Evolutionary conservation across 2,329 filamentous ascomycete species (phyloP), one percentile per base, ranked within the genome.

Genomic region (Aspergillus udagawae): DNA sequence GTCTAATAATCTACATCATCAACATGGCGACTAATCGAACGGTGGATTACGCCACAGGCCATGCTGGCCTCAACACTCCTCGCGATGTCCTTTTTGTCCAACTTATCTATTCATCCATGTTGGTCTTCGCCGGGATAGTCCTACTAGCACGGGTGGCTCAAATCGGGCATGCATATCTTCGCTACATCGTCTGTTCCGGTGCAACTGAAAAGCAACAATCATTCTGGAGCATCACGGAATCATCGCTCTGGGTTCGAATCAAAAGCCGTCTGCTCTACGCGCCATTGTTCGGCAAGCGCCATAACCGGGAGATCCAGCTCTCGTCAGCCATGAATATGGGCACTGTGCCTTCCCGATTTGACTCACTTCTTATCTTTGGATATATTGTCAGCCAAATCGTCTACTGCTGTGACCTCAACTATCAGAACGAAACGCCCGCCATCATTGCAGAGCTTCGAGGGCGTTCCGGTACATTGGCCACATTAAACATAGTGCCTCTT

Each of bases 401-500:
- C 8, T 96, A 94, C 76, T 92, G 89, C 70, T 55, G 67, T 42
- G 65, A 75, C 23, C 68, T 81, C 49, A 72, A 78, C 58, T 80
- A 80, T 59, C 59, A 60, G 51, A 76, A 77, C 48, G 67, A 76
- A 25, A 75, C 73, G 53, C 70, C 73, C 49, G 82, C 87, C 3
- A 80, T 95, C 28, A 79, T 90, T 35, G 92, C 92, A 25, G 89
- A 96, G 70, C 80, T 97, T 47, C 88, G 94, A 66, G 92, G 92
- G 41, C 86, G 94, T 56, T 89, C 90, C 6, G 94, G 94, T 54
- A 89, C 88, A 8, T 82, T 99, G 61, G 87, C 92, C 4, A 81
- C 91, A 9, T 83, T 96, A 67, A 99, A 97, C 77, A 90, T 97
- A 85, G 85, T 99, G 29, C 92, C 94, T 4, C 85, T 97, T 32